Base-by-base conservation (phyloP, 306 rosid species). In the Abrus precatorius region DNA sequence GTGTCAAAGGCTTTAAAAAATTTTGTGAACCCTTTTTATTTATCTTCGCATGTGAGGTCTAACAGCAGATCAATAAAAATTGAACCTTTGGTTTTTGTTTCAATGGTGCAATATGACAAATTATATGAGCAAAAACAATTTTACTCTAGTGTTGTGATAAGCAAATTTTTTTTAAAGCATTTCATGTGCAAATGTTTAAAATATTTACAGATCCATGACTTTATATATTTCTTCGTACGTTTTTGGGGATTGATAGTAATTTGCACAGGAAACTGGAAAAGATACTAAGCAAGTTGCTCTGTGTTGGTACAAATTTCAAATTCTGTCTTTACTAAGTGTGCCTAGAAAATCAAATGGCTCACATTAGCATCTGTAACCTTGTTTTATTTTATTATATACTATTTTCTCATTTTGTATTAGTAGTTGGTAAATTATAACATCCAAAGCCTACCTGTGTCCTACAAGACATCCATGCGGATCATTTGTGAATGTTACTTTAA, bases 401-500 rank as follows among this genome's bases (percentile, higher is more conserved):
- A 72, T 63, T 61, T 63, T 30, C 34, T 80, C 27, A 5, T 34
- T 33, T 62, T 29, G 32, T 30, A 33, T 50, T 75, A 48, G 67
- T 67, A 59, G 45, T 59, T 9, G 33, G 10, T 81, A 60, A 82
- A 50, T 41, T 65, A 66, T 29, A 45, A 66, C n/a, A 7, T 79
- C 36, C 38, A 20, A 32, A 36, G 56, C 69, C 54, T 41, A 60
- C 28, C 56, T 69, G 54, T 69, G 32, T 71, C 54, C 74, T 53
- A 27, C 20, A 12, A 54, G 62, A 62, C 45, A 67, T 34, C 72
- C 57, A 48, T 74, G 33, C 48, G 4, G 74, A 53, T 43, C 44
- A 32, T 28, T 56, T 28, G 64, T 27, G 32, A 32, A 50, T 59
- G 50, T 72, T 72, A 13, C 63, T 45, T 45, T 52, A 43, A 38